Base-by-base conservation (phyloP, 2,329 filamentous ascomycete species). In the Aureobasidium subglaciale region DNA sequence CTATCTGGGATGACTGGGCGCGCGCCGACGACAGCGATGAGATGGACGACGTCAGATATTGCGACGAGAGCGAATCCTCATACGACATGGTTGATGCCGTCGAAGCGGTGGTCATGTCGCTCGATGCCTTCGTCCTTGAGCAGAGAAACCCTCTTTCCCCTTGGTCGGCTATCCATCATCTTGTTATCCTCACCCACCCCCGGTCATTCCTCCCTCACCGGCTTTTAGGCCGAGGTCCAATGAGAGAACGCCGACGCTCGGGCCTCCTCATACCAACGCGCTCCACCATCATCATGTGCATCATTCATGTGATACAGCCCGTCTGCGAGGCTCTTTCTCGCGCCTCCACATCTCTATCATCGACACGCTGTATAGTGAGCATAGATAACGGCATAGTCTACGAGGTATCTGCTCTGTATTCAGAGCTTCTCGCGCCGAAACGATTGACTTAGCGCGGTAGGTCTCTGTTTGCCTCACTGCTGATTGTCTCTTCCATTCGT, bases 1-100 rank as follows among this genome's bases (percentile, higher is more conserved):
- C 93, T 65, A 96, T 87, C 65, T 88, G 83, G 46, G 83, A 85
- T 41, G 84, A 78, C 34, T 79, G 78, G 54, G 84, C 82, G 53
- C 85, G 84, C 48, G 85, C 81, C 49, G 82, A 83, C 25, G 83
- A 81, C 46, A 89, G 76, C 56, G 84, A 87, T 54, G 85, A 83
- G 63, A 88, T 82, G 59, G 88, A 88, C 56, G 82, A 81, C 38
- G 85, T 82, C 59, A 84, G 75, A 59, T 78, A 73, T 65, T 81
- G 79, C 60, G 84, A 81, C 64, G 78, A 78, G 63, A 75, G 63
- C 59, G 70, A 68, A 63, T 77, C 70, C 71, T 77, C 64, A 60
- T 77, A 78, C 64, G 70, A 66, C 64, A 75, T 74, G 50, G 61
- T 58, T 30, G 58, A 56, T 15, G 57, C 61, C 49, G 58, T 57